Evolutionary conservation across 2,329 filamentous ascomycete species (phyloP), one percentile per base, ranked within the genome.

Genomic region (Fusarium falciforme): DNA sequence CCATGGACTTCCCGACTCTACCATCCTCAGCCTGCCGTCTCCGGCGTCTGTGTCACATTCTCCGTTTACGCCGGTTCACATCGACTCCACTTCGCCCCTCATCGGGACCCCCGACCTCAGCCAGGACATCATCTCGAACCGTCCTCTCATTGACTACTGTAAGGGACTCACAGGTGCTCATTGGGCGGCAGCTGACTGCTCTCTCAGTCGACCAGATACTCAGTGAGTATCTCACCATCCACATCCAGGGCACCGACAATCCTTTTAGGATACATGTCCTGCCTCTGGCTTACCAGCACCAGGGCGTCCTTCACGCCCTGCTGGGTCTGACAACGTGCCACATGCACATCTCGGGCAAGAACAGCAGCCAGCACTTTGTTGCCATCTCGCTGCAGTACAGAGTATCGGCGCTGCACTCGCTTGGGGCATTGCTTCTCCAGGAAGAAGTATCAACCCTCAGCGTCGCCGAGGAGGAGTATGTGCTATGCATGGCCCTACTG

Each of bases 311-410:
- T 0, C 78, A 81, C 25, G 77, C 79, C 0, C 29, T 80, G 1
- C 71, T 81, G 1, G 79, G 79, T 1, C 38, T 80, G 3, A 65
- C 79, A 0, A 59, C 77, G 6, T 80, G 79, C 1, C 78, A 80
- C 22, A 71, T 80, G 59, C 17, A 70, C 9, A 66, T 71, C 5
- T 77, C 71, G 2, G 60, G 73, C 0, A 67, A 63, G 2, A 59
- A 67, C 1, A 64, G 63, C 17, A 63, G 59, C 3, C 67, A 69
- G 2, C 36, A 64, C 1, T 62, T 73, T 17, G 58, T 75, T 1
- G 69, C 72, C 0, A 60, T 71, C 1, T 72, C 78, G 5, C 58
- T 80, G 3, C 70, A 68, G 6, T 77, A 76, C 5, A 71, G 79
- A 20, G 54, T 78, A 2, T 73, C 77, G 3, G 78, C 78, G 0